Evolutionary conservation across 257 asterid genomes (phyloP).

Genomic region (Solanum pimpinellifolium): DNA sequence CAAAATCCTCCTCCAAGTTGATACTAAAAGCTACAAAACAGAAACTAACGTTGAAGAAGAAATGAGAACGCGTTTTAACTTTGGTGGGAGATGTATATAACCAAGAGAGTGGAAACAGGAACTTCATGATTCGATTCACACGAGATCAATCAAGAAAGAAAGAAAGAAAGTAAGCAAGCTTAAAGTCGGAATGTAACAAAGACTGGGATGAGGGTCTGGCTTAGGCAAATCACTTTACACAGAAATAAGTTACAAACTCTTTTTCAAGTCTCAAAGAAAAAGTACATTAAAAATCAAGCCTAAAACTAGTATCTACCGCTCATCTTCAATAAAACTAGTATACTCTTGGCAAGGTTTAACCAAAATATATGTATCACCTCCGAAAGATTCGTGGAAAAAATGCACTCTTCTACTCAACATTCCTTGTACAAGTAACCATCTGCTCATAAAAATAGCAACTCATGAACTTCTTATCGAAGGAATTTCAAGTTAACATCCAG

Average conservation of each 20-base stretch:
- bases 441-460: slow-evolving; percentile 4
- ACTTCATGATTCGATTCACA: background rate
- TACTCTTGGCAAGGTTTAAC: background rate
- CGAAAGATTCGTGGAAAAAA: background rate
- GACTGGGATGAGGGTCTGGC: background rate
- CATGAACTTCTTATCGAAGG: background rate
- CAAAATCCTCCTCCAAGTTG: background rate
- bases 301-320: background rate
- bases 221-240: background rate
- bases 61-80: background rate
- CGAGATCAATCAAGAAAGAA: background rate
- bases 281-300: background rate
- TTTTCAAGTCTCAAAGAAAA: background rate
- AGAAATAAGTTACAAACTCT: background rate
- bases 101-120: background rate
- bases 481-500: background rate
- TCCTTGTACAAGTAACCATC: slow-evolving; percentile 14
- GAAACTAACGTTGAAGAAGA: background rate
- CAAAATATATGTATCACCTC: background rate
- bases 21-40: background rate
- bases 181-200: background rate
- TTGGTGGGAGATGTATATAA: background rate
- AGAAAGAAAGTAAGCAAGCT: background rate
- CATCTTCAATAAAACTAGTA: background rate
- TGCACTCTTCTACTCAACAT: slow-evolving; percentile 9